These are phyloP conservation scores for Rosa hybrid DNA, from an alignment of 331 rosid genomes.

Conservation along the genomic window DNA sequence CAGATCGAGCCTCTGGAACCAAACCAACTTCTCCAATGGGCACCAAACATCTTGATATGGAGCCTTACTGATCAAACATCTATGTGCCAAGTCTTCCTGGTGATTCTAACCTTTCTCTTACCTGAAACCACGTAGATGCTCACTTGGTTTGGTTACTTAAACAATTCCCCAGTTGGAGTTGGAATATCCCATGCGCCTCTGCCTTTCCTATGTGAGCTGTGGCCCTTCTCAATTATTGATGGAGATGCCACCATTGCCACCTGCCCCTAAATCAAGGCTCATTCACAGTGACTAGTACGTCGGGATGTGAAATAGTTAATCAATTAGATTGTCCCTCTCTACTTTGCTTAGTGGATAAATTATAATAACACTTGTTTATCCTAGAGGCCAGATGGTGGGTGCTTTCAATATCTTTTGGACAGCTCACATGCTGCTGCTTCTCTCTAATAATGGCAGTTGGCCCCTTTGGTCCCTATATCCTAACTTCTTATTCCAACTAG, in stretches of 20 bases:
- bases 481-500: no score
- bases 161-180: not conserved
- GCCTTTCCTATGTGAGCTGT: not conserved
- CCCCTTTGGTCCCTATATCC: no score
- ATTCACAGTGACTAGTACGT: not conserved
- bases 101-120: not conserved
- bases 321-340: not conserved
- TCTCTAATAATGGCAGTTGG: not conserved
- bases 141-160: not conserved
- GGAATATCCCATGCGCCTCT: not conserved
- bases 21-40: not conserved
- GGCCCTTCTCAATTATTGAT: not conserved
- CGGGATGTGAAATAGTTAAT: not conserved
- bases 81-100: not conserved
- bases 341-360: not conserved
- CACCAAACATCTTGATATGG: not conserved
- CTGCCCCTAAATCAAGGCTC: not conserved
- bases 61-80: not conserved
- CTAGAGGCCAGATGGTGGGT: not conserved
- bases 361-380: not conserved
- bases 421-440: constrained; percentile 14
- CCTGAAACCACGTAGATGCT: not conserved
- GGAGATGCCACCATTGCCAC: constrained; percentile 1
- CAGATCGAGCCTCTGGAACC: not conserved
- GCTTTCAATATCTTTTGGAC: constrained; percentile 1